phyloP scores from a whole-genome alignment of 169 alveolate species.

The Plasmodium falciparum region DNA sequence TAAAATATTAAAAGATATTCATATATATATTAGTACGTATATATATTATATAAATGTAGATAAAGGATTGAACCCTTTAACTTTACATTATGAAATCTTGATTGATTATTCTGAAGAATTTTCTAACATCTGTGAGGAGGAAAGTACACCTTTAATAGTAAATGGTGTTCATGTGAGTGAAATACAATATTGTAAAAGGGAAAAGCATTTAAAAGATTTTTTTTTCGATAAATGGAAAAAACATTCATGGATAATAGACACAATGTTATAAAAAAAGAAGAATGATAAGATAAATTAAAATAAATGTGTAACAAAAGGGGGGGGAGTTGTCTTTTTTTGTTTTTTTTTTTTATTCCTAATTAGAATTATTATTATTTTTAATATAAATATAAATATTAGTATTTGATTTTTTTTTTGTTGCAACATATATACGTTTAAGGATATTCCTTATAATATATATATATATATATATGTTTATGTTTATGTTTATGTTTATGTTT shows the following conservation, averaged over 20 bases:
- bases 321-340: too few relatives aligned
- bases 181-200: slow-evolving; percentile 9
- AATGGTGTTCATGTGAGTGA: not conserved
- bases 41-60: slow-evolving; percentile 24
- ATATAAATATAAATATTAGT: too few relatives aligned
- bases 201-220: slow-evolving; percentile 8
- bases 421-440: too few relatives aligned
- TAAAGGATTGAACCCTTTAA: slow-evolving; percentile 9
- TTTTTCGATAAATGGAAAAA: slow-evolving; percentile 34
- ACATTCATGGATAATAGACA: not conserved
- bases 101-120: slow-evolving; percentile 35
- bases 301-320: too few relatives aligned
- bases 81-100: slow-evolving; percentile 58
- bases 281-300: too few relatives aligned
- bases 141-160: not conserved
- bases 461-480: too few relatives aligned
- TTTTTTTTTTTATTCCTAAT: too few relatives aligned
- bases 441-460: too few relatives aligned
- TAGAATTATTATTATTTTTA: too few relatives aligned
- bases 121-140: not conserved
- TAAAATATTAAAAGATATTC: slow-evolving; percentile 6
- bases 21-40: slow-evolving; percentile 21
- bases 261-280: not conserved
- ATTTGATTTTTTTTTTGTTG: too few relatives aligned
- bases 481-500: too few relatives aligned